Base-by-base conservation (phyloP, 2,329 filamentous ascomycete genomes). In the Cladosporium sp. region DNA sequence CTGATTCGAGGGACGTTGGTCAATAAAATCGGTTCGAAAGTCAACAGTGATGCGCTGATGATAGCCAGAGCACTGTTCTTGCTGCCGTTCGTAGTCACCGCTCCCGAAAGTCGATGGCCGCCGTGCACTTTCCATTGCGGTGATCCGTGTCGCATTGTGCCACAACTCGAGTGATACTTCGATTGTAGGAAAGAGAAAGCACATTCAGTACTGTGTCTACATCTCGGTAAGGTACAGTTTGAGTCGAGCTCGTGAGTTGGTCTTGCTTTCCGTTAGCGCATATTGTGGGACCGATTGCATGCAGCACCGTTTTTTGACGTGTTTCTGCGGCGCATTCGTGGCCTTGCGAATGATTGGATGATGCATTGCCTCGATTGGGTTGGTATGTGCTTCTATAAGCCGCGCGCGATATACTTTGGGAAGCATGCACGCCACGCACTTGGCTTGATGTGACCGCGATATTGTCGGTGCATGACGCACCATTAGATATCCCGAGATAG, bases 41-140 rank as follows among this genome's bases (percentile, higher is more conserved):
- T 54, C 14, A 54, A 4, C 2, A 61, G n/a, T 8, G 59, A 36
- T 24, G 59, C 41, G 15, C 59, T 49, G 4, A 61, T 26, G 2
- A 61, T 61, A 10, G 38, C 59, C 2, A 61, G n/a, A n/a, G 59
- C 59, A n/a, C 59, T 61, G 41, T 61, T 54, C 21, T 62, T 62
- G 59, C 47, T 62, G 11, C 59, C 59, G 30, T 62, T 62, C 21
- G 47, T 62, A 1, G 26, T 61, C n/a, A 61, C 41, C 1, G 21
- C 14, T 8, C 44, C 47, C 14, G 59, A 62, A 14, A 62, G 59
- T 1, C 28, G 30, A n/a, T 38, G 59, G 28, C 44, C 47, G 21
- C 59, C 59, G 3, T 52, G 11, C 0, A 54, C n/a, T 3, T 26
- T 26, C 59, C 59, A 62, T 51, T 26, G 41, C 4, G 59, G 15